These are phyloP conservation scores for Chaetomiaceae sp. DNA, from an alignment of 2,329 filamentous ascomycete species.

Conservation along the genomic window DNA sequence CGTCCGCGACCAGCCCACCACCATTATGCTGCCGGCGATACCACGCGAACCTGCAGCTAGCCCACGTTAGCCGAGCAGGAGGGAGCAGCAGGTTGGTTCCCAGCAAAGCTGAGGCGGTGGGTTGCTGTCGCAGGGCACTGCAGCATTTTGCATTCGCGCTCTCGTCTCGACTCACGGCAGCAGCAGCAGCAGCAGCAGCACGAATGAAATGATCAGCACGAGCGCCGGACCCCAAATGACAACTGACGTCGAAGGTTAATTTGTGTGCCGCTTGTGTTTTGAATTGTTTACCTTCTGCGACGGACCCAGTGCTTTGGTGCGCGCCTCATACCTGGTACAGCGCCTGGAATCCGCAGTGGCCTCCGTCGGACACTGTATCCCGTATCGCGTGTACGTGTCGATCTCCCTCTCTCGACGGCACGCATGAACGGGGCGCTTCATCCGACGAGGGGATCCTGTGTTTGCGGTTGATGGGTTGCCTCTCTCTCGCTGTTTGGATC, in stretches of 20 bases:
- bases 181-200: too few species aligned
- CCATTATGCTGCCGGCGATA: neutral
- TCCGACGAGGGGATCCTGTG: constrained; percentile 9
- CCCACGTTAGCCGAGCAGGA: constrained; percentile 3
- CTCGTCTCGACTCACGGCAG: neutral
- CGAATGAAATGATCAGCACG: constrained; percentile 1
- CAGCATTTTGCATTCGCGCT: too few species aligned
- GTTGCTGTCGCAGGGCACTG: neutral
- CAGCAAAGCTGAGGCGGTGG: neutral
- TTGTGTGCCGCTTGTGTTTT: neutral
- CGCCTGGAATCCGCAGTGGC: constrained; percentile 9
- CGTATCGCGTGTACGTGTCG: too few species aligned
- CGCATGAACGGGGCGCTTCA: constrained; percentile 11
- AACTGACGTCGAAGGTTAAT: neutral
- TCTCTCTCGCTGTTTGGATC: constrained; percentile 5
- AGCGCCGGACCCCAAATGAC: neutral
- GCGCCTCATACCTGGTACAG: neutral
- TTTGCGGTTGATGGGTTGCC: constrained; percentile 12
- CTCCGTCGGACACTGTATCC: constrained; percentile 8
- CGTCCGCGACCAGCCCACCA: constrained; percentile 6
- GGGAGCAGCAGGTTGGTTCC: too few species aligned
- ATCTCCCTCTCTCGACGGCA: too few species aligned
- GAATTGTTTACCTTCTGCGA: constrained; percentile 8
- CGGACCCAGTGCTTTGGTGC: neutral
- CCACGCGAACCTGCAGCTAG: constrained; percentile 2